Conservation (phyloP, 2,329 filamentous ascomycete genomes). For the Nemania sp. region DNA sequence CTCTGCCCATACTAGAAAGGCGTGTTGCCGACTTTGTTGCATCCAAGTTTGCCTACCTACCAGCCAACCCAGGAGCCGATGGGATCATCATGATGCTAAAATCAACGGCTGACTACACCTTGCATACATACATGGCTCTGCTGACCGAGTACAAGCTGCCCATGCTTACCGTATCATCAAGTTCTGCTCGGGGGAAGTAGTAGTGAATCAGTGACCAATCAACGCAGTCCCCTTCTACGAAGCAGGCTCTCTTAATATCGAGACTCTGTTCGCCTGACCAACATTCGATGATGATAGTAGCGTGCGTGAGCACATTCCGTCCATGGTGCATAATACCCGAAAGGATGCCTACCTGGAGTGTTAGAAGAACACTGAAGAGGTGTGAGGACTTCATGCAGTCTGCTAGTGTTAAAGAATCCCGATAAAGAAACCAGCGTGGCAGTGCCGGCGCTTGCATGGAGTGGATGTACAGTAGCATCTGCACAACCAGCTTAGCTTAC, state of each 20-base stretch:
- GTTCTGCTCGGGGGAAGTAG: no score
- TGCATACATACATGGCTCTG: not conserved
- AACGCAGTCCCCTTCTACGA: slow-evolving; percentile 2
- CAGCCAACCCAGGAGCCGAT: slow-evolving; percentile 25
- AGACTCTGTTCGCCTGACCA: not conserved
- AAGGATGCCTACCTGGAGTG: not conserved
- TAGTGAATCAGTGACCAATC: not conserved
- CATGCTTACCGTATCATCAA: not conserved
- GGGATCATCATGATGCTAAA: slow-evolving; percentile 15
- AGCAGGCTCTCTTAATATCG: slow-evolving; percentile 1
- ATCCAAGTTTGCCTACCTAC: no score
- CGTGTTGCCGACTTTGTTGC: no score
- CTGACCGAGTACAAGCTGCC: slow-evolving; percentile 5
- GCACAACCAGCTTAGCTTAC: not conserved
- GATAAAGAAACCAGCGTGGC: no score
- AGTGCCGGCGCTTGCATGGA: slow-evolving; percentile 16
- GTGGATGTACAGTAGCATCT: not conserved
- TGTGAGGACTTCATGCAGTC: not conserved
- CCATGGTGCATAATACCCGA: not conserved
- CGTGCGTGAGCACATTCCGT: not conserved
- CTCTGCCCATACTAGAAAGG: not conserved
- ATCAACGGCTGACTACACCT: slow-evolving; percentile 1
- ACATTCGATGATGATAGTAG: not conserved
- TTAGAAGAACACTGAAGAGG: not conserved
- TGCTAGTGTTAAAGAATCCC: no score